Evolutionary conservation across 2,329 filamentous ascomycete species (phyloP), one percentile per base, ranked within the genome.

Genomic region (Penicillium sp.): DNA sequence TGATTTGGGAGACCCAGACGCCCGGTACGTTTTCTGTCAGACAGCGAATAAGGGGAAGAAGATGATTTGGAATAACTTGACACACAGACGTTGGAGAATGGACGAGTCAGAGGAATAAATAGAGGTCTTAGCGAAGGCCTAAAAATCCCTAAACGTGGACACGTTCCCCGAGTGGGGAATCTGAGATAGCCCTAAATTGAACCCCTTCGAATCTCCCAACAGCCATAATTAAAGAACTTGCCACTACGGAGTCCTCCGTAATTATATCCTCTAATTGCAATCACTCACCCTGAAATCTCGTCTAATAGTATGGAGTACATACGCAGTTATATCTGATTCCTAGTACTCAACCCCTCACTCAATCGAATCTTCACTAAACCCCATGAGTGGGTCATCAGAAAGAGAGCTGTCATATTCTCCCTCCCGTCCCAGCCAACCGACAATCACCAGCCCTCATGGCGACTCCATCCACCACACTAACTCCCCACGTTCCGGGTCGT

Each of bases 401-500:
- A 64, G 50, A 46, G 64, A 65, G 62, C 63, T 66, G 62, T 66
- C 64, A 65, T 63, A 64, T 65, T 59, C 41, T 35, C 40, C 36
- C 27, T 53, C 44, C 46, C 55, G 46, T 33, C 46, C 36, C 13
- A 41, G 28, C 41, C 51, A 46, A 52, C 37, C 16, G 13, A 27
- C 34, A 49, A 31, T 45, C 46, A 46, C 10, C 28, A 29, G 11
- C 25, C 35, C 14, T 35, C 41, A 35, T 47, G 48, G 29, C 29
- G 46, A 33, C 50, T 50, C 54, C 54, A 50, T 50, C 36, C 1
- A 40, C 7, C 7, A 34, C 41, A 52, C 54, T 52, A 41, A 41
- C 37, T 50, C 25, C 49, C 53, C 53, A 59, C 54, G 55, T 55
- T 54, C 49, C 51, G 35, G 35, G n/a, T 11, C 22, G 40, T 49